phyloP scores from a whole-genome alignment of 1,284 basidiomycete genomes.

The Psilocybe mexicana region DNA sequence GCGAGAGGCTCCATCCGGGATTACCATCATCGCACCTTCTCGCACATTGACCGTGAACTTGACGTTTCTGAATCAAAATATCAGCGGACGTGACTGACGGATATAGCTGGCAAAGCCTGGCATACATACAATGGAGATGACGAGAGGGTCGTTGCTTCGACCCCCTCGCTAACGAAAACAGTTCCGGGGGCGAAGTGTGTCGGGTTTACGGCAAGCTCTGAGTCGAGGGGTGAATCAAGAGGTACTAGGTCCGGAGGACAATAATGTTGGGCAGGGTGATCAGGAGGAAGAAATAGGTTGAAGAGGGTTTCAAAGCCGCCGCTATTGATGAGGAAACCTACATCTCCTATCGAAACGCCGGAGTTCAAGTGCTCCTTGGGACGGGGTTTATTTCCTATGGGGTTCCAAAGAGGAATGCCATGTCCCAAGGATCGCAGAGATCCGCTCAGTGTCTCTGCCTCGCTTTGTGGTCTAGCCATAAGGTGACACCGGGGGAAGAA shows the following conservation, averaged over 20 bases:
- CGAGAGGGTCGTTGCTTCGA: not conserved
- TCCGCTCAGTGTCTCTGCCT: conserved; percentile 9
- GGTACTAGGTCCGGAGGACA: conserved; percentile 13
- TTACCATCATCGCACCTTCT: not conserved
- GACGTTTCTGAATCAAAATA: too few relatives aligned
- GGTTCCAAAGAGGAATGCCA: conserved; percentile 15
- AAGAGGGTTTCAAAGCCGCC: conserved; percentile 18
- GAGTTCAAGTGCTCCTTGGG: conserved; percentile 4
- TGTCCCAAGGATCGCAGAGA: conserved; percentile 11
- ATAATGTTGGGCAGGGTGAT: conserved; percentile 9
- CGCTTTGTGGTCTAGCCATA: not conserved
- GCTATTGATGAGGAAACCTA: conserved; percentile 12
- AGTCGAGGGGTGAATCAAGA: conserved; percentile 2
- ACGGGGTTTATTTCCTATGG: conserved; percentile 1
- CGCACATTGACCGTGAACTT: not conserved
- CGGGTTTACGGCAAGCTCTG: conserved; percentile 6
- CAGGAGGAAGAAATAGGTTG: conserved; percentile 17
- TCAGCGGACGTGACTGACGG: too few relatives aligned
- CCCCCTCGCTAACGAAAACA: conserved; percentile 13
- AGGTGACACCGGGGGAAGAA: not conserved
- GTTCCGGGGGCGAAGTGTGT: conserved; percentile 13
- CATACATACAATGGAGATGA: conserved; percentile 8
- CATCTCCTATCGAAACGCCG: conserved; percentile 18
- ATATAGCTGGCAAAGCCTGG: too few relatives aligned
- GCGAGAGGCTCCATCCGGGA: conserved; percentile 2